Evolutionary conservation across 164 flowering plant genomes (phyloP), one percentile per base, ranked within the genome.

Genomic region (Echeveria elegans): DNA sequence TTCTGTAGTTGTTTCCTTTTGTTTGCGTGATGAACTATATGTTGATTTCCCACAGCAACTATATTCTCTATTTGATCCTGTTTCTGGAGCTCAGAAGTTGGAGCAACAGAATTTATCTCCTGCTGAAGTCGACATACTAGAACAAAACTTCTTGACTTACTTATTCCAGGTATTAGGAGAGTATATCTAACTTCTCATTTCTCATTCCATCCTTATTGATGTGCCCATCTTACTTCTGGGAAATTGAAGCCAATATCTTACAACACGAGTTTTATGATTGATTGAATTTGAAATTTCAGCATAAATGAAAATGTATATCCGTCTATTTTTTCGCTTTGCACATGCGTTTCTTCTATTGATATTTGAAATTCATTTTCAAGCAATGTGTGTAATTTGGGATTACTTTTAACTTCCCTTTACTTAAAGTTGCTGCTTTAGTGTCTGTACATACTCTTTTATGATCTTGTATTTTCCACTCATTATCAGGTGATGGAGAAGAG

Each of bases 401-500:
- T 19, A 50, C 12, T 18, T 60, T 19, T 6, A 16, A 10, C 26
- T 23, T 1, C 58, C 58, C 3, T 43, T 10, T 38, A 38, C 41
- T 38, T 38, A 10, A 38, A 4, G 9, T 19, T 48, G 23, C 53
- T 48, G 53, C 53, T 48, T 9, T 19, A 48, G n/a, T 19, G 12
- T 19, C n/a, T n/a, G 19, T 15, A 45, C 50, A n/a, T 48, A 48
- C 56, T 48, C 5, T n/a, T n/a, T n/a, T 4, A 48, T 11, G 23
- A 41, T 8, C 12, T 24, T 66, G 38, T 10, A 15, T 56, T 8
- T 37, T 12, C 28, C 1, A 60, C 16, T 58, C 52, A n/a, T 23
- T 5, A 71, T 53, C 76, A 92, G 98, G 86, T 92, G 23, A 87
- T 92, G 95, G 84, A 85, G 6, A 87, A 90, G 81, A 90, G 98